Evolutionary conservation across 2,329 filamentous ascomycete species (phyloP), one percentile per base, ranked within the genome.

Genomic region (Acarospora socialis): DNA sequence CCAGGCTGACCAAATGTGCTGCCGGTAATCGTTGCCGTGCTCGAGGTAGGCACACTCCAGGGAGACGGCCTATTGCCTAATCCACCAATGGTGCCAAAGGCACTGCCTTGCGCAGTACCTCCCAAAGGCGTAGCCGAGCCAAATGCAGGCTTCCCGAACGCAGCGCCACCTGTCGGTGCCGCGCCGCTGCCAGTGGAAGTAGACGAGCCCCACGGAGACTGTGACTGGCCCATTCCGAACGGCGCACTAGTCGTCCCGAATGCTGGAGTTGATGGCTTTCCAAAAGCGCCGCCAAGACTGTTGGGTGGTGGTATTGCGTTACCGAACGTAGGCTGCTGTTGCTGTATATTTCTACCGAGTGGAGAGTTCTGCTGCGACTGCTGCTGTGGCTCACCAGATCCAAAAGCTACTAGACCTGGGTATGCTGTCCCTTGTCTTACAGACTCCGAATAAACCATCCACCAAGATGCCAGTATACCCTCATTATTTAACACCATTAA

Each of bases 361-460:
- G 43, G 27, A 15, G 39, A 36, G n/a, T 29, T 43, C 39, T 20
- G 40, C 8, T 13, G 43, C 32, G 41, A 30, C 32, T 40, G 37
- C 33, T 40, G 39, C 18, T 38, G 43, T 5, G 10, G 47, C 40
- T 34, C 35, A 22, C 30, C 35, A 18, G 43, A 44, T n/a, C 55
- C 54, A 36, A 63, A 59, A 26, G 57, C 60, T 23, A 66, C 60
- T 41, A 94, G 61, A 4, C 79, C 81, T 23, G 77, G 69, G 52
- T 84, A 95, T 1, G 72, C 70, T 5, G 71, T 73, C 3, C 76
- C 76, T 44, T 77, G 64, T 37, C 77, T 72, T 39, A 98, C 75
- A 2, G 87, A 84, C 24, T 92, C 83, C 21, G 79, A 73, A 56
- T 94, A 94, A 13, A 95, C 70, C 25, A 95, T 59, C 82, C 87